These are phyloP conservation scores for Colletotrichum sidae DNA, from an alignment of 2,329 filamentous ascomycete species.

Conservation along the genomic window DNA sequence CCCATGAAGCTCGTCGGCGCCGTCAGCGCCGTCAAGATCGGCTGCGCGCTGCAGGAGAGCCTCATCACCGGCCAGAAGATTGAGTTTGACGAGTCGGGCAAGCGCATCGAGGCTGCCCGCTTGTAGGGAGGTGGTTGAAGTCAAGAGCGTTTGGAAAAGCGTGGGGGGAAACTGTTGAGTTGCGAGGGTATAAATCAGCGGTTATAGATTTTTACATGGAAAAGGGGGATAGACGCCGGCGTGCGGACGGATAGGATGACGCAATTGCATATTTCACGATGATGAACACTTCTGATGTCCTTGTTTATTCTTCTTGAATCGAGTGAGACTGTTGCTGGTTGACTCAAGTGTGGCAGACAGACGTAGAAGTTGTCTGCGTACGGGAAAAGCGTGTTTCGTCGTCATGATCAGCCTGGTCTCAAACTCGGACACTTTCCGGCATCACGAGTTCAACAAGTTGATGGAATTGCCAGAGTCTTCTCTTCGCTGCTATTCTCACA, in stretches of 20 bases:
- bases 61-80: slow-evolving; percentile 67
- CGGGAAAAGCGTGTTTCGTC: slow-evolving; percentile 13
- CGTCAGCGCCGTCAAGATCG: slow-evolving; percentile 71
- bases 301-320: too few relatives aligned
- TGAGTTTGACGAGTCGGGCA: slow-evolving; percentile 66
- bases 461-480: too few relatives aligned
- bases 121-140: background rate
- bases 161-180: background rate
- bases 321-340: too few relatives aligned
- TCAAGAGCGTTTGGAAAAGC: slow-evolving; percentile 42
- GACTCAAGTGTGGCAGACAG: background rate
- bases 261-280: too few relatives aligned
- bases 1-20: slow-evolving; percentile 69
- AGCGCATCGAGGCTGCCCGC: slow-evolving; percentile 52
- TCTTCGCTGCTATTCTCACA: slow-evolving; percentile 2
- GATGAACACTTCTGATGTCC: too few relatives aligned
- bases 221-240: too few relatives aligned
- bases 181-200: too few relatives aligned
- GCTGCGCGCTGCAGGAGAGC: slow-evolving; percentile 68
- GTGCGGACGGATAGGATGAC: too few relatives aligned
- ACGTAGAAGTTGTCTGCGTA: background rate
- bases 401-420: slow-evolving; percentile 12
- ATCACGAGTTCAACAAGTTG: slow-evolving; percentile 1
- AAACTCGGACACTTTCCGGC: slow-evolving; percentile 10
- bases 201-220: too few relatives aligned